A percentile compares a stretch with the other conserved stretches of the same genome.
Conservation (phyloP, 805 yeast genomes). For the Blastobotrys chiropterorum region DNA sequence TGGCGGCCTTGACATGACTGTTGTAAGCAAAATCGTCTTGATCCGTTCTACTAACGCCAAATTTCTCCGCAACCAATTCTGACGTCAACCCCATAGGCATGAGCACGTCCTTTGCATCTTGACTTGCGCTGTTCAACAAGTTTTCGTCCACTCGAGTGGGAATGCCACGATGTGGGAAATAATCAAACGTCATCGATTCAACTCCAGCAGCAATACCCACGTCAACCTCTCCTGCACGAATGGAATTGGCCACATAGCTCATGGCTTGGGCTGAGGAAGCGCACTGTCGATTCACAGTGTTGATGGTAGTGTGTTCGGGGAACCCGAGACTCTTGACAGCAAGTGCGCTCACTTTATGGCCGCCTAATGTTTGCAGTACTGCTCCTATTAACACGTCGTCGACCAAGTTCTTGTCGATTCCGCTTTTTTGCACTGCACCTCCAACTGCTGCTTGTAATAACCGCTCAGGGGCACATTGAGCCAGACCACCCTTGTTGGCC, state of each 20-base stretch:
- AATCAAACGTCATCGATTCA: slow-evolving; percentile 39
- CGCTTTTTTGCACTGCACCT: not conserved
- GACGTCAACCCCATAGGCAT: slow-evolving; percentile 88
- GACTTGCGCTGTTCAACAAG: slow-evolving; percentile 23
- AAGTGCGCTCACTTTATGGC: slow-evolving; percentile 35
- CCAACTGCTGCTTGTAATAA: not conserved
- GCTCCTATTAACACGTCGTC: slow-evolving; percentile 36
- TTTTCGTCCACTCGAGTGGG: slow-evolving; percentile 30
- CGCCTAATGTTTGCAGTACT: slow-evolving; percentile 35
- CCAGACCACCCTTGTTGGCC: slow-evolving; percentile 34
- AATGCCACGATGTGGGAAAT: slow-evolving; percentile 37
- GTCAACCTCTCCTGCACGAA: slow-evolving; percentile 29
- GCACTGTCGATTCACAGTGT: slow-evolving; percentile 36
- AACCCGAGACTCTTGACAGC: slow-evolving; percentile 34
- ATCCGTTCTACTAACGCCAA: slow-evolving; percentile 47
- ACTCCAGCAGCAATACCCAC: slow-evolving; percentile 38
- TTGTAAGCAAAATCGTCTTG: slow-evolving; percentile 78
- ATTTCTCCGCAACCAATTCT: slow-evolving; percentile 67
- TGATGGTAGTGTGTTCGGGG: slow-evolving; percentile 33
- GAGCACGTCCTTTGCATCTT: slow-evolving; percentile 56
- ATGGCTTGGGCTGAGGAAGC: slow-evolving; percentile 38
- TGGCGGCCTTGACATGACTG: slow-evolving; percentile 67
- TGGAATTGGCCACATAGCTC: slow-evolving; percentile 30
- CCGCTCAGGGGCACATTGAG: slow-evolving; percentile 30
- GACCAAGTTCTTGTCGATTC: slow-evolving; percentile 22